Base-by-base conservation (phyloP, 371 early-diverging fungal species). In the Mortierella polycephala region DNA sequence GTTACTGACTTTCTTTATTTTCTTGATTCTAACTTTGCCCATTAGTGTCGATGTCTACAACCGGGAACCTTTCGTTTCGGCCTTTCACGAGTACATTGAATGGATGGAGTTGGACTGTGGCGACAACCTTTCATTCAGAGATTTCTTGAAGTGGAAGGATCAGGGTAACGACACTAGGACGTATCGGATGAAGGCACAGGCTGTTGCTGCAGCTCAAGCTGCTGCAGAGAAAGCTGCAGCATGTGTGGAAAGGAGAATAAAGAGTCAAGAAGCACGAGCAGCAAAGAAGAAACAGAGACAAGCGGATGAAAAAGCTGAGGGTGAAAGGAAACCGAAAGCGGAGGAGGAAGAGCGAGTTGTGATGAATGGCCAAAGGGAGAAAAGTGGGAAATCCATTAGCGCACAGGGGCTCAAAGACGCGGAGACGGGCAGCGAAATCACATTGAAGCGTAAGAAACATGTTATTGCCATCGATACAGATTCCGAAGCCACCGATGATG, bases 21-120 rank as follows among this genome's bases (percentile, higher is more conserved):
- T 55, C 18, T 12, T 6, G 7, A 42, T 30, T 30, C 30, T 30
- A 2, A 30, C 4, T 30, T 30, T 30, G 30, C 30, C 30, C 30
- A 30, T 4, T 30, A 73, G 63, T 0, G 41, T 30, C n/a, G 41
- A 42, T 5, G 49, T 62, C 21, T 8, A 5, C 5, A 10, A 8
- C 10, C 44, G 9, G 7, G 74, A 67, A 46, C 67, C 76, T 0
- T 67, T 41, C 8, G 5, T 71, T 5, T 76, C 76, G 3, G 62
- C 58, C 23, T 73, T 54, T 52, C 79, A 72, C 9, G 79, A 79
- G 53, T 79, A 72, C 39, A 53, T 58, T 2, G 79, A 79, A 37
- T 72, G 73, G 73, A 61, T 76, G 21, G 76, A 67, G 46, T 49
- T 76, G 47, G 76, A 71, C 40, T 50, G 71, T 21, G 62, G 60